A percentile compares a stretch with the other conserved stretches of the same genome.
phyloP scores from a whole-genome alignment of 768 basidiomycete species.

The Russula lepida region DNA sequence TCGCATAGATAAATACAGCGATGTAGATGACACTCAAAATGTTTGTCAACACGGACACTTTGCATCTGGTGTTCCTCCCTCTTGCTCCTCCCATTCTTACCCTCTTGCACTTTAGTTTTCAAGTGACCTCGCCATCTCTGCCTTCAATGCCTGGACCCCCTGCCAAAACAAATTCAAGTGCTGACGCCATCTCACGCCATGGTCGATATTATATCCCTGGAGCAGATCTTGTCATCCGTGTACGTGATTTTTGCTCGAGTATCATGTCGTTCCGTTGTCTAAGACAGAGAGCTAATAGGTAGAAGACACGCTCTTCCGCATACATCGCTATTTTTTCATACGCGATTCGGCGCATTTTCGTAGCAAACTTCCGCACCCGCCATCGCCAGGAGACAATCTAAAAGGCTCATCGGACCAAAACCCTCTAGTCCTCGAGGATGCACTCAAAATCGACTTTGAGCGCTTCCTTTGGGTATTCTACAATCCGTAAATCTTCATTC shows the following conservation, averaged over 20 bases:
- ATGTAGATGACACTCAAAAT: neutral
- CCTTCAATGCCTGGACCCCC: neutral
- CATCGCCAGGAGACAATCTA: constrained; percentile 19
- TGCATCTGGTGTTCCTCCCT: neutral
- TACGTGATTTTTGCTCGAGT: constrained; percentile 15
- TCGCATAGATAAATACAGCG: constrained; percentile 11
- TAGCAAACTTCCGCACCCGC: constrained; percentile 21
- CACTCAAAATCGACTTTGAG: constrained; percentile 24
- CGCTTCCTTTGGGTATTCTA: constrained; percentile 29
- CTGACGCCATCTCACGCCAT: constrained; percentile 24
- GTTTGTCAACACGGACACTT: neutral
- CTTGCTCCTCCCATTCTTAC: neutral
- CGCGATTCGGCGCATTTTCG: constrained; percentile 27
- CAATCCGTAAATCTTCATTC: constrained; percentile 25
- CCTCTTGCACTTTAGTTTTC: neutral
- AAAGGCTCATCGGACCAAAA: constrained; percentile 26
- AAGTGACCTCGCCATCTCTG: neutral
- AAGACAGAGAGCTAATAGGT: neutral
- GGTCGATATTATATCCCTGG: constrained; percentile 43
- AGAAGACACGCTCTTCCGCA: constrained; percentile 5
- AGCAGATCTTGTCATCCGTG: constrained; percentile 39
- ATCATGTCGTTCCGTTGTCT: neutral
- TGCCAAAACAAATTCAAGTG: neutral
- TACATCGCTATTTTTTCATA: constrained; percentile 25
- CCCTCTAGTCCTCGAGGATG: constrained; percentile 25